These are phyloP conservation scores for Mariannaea elegans DNA, from an alignment of 2,329 filamentous ascomycete genomes.

Conservation along the genomic window DNA sequence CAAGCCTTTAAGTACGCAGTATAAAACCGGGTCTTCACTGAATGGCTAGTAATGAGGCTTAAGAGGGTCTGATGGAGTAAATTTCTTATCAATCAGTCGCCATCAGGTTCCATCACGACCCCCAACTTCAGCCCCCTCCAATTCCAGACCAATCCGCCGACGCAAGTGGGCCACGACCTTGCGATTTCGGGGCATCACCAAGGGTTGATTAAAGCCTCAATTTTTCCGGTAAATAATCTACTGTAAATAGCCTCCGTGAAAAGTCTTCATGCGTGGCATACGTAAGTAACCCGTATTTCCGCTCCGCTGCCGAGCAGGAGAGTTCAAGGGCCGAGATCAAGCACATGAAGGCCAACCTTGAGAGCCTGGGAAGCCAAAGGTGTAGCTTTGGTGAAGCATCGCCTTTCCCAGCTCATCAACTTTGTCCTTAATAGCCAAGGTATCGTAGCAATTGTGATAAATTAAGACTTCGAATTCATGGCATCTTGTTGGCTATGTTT, in stretches of 20 bases:
- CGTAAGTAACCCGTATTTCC: too few relatives aligned
- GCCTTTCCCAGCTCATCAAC: too few relatives aligned
- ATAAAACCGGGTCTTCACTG: neutral
- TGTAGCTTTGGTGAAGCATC: too few relatives aligned
- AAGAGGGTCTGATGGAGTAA: conserved; percentile 15
- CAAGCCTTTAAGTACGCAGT: neutral
- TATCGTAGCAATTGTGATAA: too few relatives aligned
- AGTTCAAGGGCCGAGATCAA: neutral
- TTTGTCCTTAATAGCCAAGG: too few relatives aligned
- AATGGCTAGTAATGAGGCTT: neutral
- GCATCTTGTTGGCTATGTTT: too few relatives aligned
- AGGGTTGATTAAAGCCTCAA: conserved; percentile 5
- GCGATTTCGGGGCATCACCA: conserved; percentile 12
- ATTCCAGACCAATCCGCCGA: conserved; percentile 15
- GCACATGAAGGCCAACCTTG: too few relatives aligned
- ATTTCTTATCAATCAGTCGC: conserved; percentile 39
- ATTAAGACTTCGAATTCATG: too few relatives aligned
- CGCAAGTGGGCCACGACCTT: conserved; percentile 10
- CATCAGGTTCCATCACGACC: conserved; percentile 28
- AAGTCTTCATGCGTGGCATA: too few relatives aligned
- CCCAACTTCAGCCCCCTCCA: conserved; percentile 22
- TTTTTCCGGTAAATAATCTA: too few relatives aligned
- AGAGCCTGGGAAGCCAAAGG: too few relatives aligned
- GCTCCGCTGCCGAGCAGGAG: neutral
- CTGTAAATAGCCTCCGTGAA: too few relatives aligned